Evolutionary conservation across 2,329 filamentous ascomycete species (phyloP).

Genomic region (Septoria linicola): DNA sequence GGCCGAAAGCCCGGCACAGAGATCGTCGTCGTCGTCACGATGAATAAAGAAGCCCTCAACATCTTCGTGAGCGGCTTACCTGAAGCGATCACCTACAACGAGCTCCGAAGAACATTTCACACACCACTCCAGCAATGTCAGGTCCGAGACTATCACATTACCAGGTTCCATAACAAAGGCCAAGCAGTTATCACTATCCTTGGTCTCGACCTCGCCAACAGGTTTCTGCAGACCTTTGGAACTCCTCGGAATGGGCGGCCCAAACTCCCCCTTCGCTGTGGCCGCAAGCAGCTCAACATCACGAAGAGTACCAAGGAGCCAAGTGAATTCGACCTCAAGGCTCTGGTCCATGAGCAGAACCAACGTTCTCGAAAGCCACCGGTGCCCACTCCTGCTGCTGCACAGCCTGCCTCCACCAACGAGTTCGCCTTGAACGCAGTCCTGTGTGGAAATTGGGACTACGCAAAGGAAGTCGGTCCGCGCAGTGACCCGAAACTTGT

Average conservation of each 20-base stretch:
- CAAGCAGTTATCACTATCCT: constrained; percentile 51
- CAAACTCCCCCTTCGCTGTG: constrained; percentile 20
- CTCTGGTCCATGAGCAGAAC: constrained; percentile 27
- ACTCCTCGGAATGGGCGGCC: constrained; percentile 20
- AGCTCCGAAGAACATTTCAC: constrained; percentile 44
- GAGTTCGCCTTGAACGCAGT: constrained; percentile 39
- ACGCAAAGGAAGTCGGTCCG: constrained; percentile 33
- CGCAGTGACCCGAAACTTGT: constrained; percentile 29
- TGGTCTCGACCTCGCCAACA: constrained; percentile 40
- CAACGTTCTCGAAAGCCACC: constrained; percentile 13
- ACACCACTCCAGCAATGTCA: constrained; percentile 40
- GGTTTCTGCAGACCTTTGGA: constrained; percentile 45
- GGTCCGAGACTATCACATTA: constrained; percentile 46
- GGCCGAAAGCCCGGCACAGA: no score
- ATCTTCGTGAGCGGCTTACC: constrained; percentile 49
- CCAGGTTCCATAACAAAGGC: constrained; percentile 44
- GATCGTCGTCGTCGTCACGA: no score
- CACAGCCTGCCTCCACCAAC: constrained; percentile 23
- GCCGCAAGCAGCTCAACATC: constrained; percentile 8
- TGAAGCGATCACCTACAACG: constrained; percentile 42
- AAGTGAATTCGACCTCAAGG: constrained; percentile 29
- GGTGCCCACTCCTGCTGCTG: not conserved
- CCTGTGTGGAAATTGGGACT: constrained; percentile 48
- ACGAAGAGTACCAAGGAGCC: constrained; percentile 16
- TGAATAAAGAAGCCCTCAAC: no score